These are phyloP conservation scores for Clitopilus passeckerianus DNA, from an alignment of 768 basidiomycete species.

Conservation along the genomic window DNA sequence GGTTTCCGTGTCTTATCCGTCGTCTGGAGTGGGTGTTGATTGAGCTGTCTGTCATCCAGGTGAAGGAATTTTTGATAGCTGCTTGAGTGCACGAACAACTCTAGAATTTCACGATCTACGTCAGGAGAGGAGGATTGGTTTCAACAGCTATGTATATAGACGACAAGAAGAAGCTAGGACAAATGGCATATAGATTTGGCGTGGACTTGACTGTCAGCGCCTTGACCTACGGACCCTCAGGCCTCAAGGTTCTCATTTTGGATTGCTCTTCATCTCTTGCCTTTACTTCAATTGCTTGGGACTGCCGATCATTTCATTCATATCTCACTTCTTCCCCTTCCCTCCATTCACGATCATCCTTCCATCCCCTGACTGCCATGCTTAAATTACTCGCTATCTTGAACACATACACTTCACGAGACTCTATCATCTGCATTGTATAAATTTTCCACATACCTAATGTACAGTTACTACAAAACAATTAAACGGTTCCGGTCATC, in stretches of 20 bases:
- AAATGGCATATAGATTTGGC: not conserved
- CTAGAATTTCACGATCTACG: not conserved
- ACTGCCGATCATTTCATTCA: not conserved
- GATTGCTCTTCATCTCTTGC: not conserved
- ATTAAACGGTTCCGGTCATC: not conserved
- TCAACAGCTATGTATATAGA: conserved; percentile 2
- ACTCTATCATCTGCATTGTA: not conserved
- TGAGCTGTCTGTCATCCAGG: conserved; percentile 10
- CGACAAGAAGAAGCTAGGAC: not conserved
- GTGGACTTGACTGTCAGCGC: not conserved
- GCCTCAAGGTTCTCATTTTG: not conserved
- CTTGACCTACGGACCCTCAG: not conserved
- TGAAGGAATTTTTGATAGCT: conserved; percentile 29
- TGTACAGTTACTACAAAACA: not conserved
- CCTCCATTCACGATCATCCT: not conserved
- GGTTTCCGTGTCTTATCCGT: not conserved
- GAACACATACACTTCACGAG: not conserved
- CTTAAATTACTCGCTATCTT: not conserved
- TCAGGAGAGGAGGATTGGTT: not conserved
- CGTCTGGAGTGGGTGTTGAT: not conserved
- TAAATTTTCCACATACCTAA: not conserved
- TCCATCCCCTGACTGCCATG: not conserved
- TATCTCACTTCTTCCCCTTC: not conserved
- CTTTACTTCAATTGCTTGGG: not conserved
- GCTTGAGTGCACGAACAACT: conserved; percentile 10